Evolutionary conservation across 805 yeast species (phyloP).

Genomic region (Pichia nanzhaoensis): DNA sequence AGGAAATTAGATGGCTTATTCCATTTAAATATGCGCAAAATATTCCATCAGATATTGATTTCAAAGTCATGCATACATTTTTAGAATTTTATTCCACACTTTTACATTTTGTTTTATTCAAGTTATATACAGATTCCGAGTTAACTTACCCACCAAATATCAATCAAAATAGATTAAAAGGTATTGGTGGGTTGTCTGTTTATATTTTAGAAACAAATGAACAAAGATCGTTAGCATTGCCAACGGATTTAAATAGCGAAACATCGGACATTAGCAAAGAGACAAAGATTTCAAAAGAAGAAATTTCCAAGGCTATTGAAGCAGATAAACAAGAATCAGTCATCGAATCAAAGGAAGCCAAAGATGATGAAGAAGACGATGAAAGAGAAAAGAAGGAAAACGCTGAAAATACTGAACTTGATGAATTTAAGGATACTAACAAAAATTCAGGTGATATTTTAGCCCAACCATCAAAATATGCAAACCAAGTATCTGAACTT

Average conservation of each 20-base stretch:
- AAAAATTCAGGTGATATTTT: conserved; percentile 64
- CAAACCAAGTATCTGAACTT: conserved; percentile 55
- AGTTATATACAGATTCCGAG: conserved; percentile 77
- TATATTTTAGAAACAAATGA: conserved; percentile 62
- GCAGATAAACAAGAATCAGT: conserved; percentile 37
- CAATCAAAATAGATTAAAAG: conserved; percentile 63
- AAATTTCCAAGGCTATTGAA: conserved; percentile 44
- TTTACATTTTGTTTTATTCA: conserved; percentile 78
- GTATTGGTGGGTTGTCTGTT: conserved; percentile 84
- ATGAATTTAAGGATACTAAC: conserved; percentile 59
- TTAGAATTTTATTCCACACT: conserved; percentile 92
- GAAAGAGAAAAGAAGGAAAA: conserved; percentile 33
- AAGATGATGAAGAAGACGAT: conserved; percentile 31
- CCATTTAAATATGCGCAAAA: conserved; percentile 97
- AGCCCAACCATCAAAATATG: conserved; percentile 59
- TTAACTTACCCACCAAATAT: conserved; percentile 89
- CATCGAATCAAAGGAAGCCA: conserved; percentile 17
- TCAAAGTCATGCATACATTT: conserved; percentile 94
- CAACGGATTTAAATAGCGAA: conserved; percentile 20
- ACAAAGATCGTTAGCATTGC: conserved; percentile 32
- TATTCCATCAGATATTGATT: conserved; percentile 90
- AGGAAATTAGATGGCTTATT: conserved; percentile 90
- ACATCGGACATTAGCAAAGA: conserved; percentile 26
- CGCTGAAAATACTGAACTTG: conserved; percentile 49
- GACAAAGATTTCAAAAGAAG: conserved; percentile 34